These are phyloP conservation scores for Ambrosiella xylebori DNA, from an alignment of 2,329 filamentous ascomycete genomes.

Conservation along the genomic window DNA sequence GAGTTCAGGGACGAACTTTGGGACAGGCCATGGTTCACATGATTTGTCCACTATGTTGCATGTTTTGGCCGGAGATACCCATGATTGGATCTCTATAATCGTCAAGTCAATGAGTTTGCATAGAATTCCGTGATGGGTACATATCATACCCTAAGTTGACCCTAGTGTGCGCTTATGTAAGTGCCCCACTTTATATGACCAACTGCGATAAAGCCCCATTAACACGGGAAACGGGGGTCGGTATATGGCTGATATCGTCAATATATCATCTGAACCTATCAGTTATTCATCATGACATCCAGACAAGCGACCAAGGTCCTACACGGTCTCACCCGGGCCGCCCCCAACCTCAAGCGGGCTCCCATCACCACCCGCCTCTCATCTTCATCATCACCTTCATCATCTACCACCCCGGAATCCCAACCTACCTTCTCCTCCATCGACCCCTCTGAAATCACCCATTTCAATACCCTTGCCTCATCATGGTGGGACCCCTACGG, in stretches of 20 bases:
- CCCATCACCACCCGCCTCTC: conserved; percentile 8
- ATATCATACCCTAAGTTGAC: not conserved
- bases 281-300: not conserved
- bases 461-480: conserved; percentile 85
- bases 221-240: no score
- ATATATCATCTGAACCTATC: not conserved
- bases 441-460: conserved; percentile 74
- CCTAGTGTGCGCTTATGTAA: not conserved
- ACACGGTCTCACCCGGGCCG: not conserved
- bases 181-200: not conserved
- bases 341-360: not conserved
- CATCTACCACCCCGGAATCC: not conserved
- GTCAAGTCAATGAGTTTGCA: not conserved
- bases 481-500: conserved; percentile 97
- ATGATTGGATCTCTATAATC: not conserved
- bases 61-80: no score
- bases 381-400: conserved; percentile 12
- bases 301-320: not conserved
- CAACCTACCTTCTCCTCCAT: conserved; percentile 43
- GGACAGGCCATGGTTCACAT: not conserved
- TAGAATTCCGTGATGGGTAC: no score
- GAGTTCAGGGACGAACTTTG: not conserved
- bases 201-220: not conserved
- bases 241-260: no score
- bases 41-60: not conserved